Conservation (phyloP, 495 filamentous ascomycete genomes). For the Immersiella caudata region DNA sequence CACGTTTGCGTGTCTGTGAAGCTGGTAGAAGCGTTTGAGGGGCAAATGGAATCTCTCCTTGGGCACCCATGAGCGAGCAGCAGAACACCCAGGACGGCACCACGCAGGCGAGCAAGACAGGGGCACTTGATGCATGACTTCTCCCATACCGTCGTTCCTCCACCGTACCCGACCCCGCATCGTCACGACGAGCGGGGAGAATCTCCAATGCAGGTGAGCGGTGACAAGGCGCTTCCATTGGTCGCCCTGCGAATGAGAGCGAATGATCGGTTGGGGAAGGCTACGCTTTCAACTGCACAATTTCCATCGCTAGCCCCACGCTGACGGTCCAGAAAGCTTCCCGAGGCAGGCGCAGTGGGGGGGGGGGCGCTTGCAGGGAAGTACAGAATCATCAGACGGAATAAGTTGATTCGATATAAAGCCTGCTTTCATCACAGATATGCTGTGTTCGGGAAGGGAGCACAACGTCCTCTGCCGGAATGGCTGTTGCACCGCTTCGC, state of each 20-base stretch:
- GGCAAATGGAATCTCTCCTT: conserved; percentile 10
- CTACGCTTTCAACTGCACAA: neutral
- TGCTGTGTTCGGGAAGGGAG: neutral
- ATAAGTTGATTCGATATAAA: neutral
- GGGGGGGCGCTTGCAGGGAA: neutral
- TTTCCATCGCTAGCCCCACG: neutral
- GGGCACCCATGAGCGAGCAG: neutral
- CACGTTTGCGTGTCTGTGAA: conserved; percentile 6
- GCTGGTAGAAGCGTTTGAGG: neutral
- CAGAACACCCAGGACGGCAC: neutral
- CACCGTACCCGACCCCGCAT: conserved; percentile 17
- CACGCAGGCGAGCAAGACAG: neutral
- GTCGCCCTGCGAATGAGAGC: conserved; percentile 16
- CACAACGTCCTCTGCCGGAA: neutral
- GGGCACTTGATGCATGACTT: neutral
- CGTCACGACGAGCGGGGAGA: neutral
- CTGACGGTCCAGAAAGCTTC: neutral
- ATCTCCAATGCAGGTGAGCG: neutral
- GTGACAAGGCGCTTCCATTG: neutral
- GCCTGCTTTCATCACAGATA: neutral
- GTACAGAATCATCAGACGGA: neutral
- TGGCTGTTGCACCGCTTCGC: neutral
- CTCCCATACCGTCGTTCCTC: neutral
- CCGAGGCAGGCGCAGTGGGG: neutral
- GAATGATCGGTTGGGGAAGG: conserved; percentile 5